Conservation (phyloP, 192 early-diverging fungal genomes). For the Irineochytrium annulatum region DNA sequence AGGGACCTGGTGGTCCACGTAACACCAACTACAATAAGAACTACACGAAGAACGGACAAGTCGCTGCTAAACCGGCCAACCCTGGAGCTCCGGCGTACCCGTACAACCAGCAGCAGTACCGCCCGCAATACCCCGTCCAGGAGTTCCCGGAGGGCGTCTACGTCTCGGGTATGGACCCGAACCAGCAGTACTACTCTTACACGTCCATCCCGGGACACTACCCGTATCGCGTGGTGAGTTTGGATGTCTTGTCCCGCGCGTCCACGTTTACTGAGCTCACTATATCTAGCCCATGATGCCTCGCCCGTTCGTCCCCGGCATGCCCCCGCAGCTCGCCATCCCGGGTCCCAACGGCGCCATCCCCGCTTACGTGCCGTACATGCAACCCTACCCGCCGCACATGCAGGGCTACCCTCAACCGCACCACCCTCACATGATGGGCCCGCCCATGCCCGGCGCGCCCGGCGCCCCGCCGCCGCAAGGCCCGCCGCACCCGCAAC, state of each 20-base stretch:
- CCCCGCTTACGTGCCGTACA: constrained; percentile 19
- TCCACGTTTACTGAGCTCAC: neutral
- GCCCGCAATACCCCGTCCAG: constrained; percentile 15
- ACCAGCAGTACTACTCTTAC: constrained; percentile 12
- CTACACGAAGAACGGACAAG: too few relatives aligned
- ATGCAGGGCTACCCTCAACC: constrained; percentile 13
- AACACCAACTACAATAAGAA: too few relatives aligned
- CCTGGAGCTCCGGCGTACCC: too few relatives aligned
- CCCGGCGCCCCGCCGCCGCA: constrained; percentile 2
- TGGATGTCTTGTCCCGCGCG: neutral
- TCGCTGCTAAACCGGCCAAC: too few relatives aligned
- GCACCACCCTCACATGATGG: constrained; percentile 32
- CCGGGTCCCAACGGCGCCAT: constrained; percentile 8
- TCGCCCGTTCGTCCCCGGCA: constrained; percentile 22
- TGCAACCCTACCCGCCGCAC: constrained; percentile 16
- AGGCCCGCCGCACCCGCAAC: neutral
- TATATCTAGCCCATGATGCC: constrained; percentile 15
- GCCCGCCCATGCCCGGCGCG: constrained; percentile 6
- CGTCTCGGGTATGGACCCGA: constrained; percentile 12
- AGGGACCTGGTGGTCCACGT: too few relatives aligned
- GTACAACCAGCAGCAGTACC: too few relatives aligned
- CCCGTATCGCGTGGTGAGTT: constrained; percentile 13
- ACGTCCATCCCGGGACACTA: constrained; percentile 11
- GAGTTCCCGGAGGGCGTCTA: constrained; percentile 16
- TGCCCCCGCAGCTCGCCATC: constrained; percentile 14